phyloP scores from a whole-genome alignment of 345 rosid species.

The Capsella bursapastoris region DNA sequence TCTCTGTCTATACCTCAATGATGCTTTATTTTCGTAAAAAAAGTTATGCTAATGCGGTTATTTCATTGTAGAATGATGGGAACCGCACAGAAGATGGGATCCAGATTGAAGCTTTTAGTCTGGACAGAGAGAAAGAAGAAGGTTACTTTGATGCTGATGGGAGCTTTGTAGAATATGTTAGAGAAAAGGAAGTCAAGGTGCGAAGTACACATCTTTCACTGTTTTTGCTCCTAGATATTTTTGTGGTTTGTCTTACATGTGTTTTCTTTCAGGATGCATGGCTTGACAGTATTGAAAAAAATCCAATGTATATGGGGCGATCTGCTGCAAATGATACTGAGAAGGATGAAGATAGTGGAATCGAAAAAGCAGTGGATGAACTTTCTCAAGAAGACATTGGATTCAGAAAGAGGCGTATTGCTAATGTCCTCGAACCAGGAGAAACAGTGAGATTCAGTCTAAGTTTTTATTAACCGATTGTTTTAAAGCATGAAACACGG shows the following conservation, averaged over 20 bases:
- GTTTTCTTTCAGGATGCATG: constrained; percentile 84
- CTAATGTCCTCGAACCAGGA: constrained; percentile 80
- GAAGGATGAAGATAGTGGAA: constrained; percentile 44
- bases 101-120: constrained; percentile 91
- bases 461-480: background rate
- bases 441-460: constrained; percentile 71
- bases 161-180: constrained; percentile 87
- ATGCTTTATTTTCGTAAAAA: constrained; percentile 26
- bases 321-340: constrained; percentile 43
- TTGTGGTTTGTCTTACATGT: constrained; percentile 34
- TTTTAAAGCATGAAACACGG: background rate
- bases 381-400: constrained; percentile 81
- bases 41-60: constrained; percentile 38
- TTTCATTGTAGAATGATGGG: constrained; percentile 69
- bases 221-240: constrained; percentile 2
- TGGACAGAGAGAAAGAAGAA: constrained; percentile 90
- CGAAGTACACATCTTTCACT: constrained; percentile 14
- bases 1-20: background rate
- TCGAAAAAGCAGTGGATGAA: constrained; percentile 51
- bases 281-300: constrained; percentile 82
- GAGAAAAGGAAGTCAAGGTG: constrained; percentile 81
- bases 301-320: constrained; percentile 57
- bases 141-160: constrained; percentile 94
- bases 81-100: constrained; percentile 87
- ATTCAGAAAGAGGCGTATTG: constrained; percentile 78